These are phyloP conservation scores for Ceratocystis harringtonii DNA, from an alignment of 2,329 filamentous ascomycete species.

Conservation along the genomic window DNA sequence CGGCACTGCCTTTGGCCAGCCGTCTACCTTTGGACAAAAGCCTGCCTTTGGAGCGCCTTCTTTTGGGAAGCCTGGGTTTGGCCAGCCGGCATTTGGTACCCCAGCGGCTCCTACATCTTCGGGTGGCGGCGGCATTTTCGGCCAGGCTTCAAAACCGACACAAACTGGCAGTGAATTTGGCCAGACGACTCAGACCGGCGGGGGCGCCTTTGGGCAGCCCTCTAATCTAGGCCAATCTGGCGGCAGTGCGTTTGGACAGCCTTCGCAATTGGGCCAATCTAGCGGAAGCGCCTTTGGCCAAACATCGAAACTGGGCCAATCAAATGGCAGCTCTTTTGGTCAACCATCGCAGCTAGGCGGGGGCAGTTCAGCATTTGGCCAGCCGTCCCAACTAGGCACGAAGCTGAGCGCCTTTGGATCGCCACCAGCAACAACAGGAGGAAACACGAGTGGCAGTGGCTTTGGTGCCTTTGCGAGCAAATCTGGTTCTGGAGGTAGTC, in stretches of 20 bases:
- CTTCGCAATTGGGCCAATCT: constrained; percentile 23
- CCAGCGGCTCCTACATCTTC: background rate
- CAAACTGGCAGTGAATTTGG: constrained; percentile 27
- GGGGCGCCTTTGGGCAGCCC: constrained; percentile 26
- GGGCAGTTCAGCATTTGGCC: constrained; percentile 22
- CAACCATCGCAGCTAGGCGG: constrained; percentile 26
- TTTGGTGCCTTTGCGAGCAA: constrained; percentile 25
- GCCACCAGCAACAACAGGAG: constrained; percentile 11
- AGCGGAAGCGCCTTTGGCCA: constrained; percentile 26
- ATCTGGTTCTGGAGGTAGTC: constrained; percentile 9
- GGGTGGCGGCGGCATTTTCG: constrained; percentile 22
- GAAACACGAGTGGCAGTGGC: background rate
- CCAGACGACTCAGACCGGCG: constrained; percentile 24
- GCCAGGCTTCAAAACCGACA: constrained; percentile 26
- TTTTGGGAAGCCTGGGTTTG: constrained; percentile 13
- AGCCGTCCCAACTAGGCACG: constrained; percentile 7
- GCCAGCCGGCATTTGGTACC: constrained; percentile 13
- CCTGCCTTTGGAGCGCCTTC: constrained; percentile 24
- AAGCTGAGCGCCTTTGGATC: constrained; percentile 19
- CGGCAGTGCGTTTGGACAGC: constrained; percentile 24
- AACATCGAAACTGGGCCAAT: constrained; percentile 21
- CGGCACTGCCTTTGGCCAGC: constrained; percentile 19
- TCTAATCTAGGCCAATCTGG: constrained; percentile 23
- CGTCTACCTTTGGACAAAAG: constrained; percentile 24
- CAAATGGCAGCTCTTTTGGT: constrained; percentile 24